These are phyloP conservation scores for Geotrichum klebahnii DNA, from an alignment of 1,139 yeast species.

Conservation along the genomic window DNA sequence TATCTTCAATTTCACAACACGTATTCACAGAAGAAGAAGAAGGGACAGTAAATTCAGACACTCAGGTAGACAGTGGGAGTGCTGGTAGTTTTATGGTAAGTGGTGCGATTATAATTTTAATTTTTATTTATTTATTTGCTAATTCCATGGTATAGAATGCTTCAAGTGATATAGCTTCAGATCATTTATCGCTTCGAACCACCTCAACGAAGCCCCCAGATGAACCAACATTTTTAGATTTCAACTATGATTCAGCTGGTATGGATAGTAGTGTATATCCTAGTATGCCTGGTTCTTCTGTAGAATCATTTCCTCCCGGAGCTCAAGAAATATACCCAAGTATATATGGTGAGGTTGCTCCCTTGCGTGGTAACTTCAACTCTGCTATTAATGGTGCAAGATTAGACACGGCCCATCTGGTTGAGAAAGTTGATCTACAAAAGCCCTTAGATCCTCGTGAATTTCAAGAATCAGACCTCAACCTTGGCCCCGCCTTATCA, in stretches of 20 bases:
- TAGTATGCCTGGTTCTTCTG: constrained; percentile 7
- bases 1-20: constrained; percentile 33
- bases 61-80: constrained; percentile 8
- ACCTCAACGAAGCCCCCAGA: constrained; percentile 18
- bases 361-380: constrained; percentile 8
- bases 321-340: constrained; percentile 6
- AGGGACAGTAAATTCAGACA: background rate
- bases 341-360: constrained; percentile 15
- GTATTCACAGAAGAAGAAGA: constrained; percentile 3
- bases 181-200: constrained; percentile 14
- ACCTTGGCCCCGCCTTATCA: constrained; percentile 36
- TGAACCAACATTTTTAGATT: constrained; percentile 7
- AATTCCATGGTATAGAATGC: constrained; percentile 1
- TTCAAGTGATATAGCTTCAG: constrained; percentile 15
- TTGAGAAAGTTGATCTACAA: constrained; percentile 33
- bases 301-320: constrained; percentile 10
- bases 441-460: constrained; percentile 44
- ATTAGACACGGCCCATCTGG: background rate
- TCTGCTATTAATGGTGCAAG: background rate
- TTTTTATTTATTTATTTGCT: background rate
- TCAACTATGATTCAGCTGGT: constrained; percentile 8
- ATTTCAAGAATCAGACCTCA: constrained; percentile 38
- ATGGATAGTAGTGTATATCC: background rate
- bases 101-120: background rate
- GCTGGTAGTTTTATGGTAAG: background rate